These are phyloP conservation scores for Colletotrichum abscissum DNA, from an alignment of 2,329 filamentous ascomycete species.

Conservation along the genomic window DNA sequence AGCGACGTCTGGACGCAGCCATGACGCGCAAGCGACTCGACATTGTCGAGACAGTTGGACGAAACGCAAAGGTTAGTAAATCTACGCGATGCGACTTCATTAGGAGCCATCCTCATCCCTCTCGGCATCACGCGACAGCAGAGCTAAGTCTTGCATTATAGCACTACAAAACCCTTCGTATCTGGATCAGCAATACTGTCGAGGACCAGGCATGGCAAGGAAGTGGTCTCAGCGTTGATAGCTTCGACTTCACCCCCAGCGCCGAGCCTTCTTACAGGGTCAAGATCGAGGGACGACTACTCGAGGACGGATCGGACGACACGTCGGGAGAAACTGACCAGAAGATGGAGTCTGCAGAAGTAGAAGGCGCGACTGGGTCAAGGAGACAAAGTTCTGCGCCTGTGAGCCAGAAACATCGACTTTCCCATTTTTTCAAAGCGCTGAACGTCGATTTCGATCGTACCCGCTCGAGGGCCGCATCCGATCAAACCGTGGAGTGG, in stretches of 20 bases:
- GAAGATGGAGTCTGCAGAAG: slow-evolving; percentile 59
- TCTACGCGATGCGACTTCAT: no score
- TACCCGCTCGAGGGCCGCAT: slow-evolving; percentile 65
- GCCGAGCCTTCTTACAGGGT: slow-evolving; percentile 86
- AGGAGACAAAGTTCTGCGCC: slow-evolving; percentile 50
- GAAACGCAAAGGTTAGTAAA: slow-evolving; percentile 72
- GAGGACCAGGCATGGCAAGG: slow-evolving; percentile 96
- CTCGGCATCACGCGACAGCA: not conserved
- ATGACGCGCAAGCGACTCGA: slow-evolving; percentile 96
- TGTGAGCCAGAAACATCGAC: slow-evolving; percentile 61
- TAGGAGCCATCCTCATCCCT: not conserved
- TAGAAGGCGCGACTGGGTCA: slow-evolving; percentile 37
- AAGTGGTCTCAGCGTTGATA: slow-evolving; percentile 74
- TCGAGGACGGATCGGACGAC: slow-evolving; percentile 74
- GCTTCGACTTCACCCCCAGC: slow-evolving; percentile 84
- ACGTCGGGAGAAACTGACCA: not conserved
- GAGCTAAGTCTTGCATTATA: slow-evolving; percentile 44
- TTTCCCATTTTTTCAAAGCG: slow-evolving; percentile 86
- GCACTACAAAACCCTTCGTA: slow-evolving; percentile 85
- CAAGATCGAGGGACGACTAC: slow-evolving; percentile 88
- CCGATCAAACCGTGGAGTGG: slow-evolving; percentile 80
- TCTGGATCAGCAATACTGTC: slow-evolving; percentile 95
- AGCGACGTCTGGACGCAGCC: slow-evolving; percentile 88
- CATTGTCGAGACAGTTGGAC: slow-evolving; percentile 83
- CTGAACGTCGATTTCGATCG: slow-evolving; percentile 80